Evolutionary conservation across 768 basidiomycete genomes (phyloP), one percentile per base, ranked within the genome.

Genomic region (Trametes cingulata): DNA sequence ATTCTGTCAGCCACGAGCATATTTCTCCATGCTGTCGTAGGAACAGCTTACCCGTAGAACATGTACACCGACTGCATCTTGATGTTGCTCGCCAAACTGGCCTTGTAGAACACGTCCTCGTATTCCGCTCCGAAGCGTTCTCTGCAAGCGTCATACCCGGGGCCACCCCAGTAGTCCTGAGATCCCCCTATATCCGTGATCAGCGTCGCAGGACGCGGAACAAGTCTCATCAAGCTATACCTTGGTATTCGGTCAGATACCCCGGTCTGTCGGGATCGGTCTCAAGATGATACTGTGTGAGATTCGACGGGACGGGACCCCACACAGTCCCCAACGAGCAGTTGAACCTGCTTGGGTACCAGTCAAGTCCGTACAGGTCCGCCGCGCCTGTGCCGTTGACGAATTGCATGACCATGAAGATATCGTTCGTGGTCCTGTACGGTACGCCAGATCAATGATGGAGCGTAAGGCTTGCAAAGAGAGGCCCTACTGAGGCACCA

Each of bases 31-130:
- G 13, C 9, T 14, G 51, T 37, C 37, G 36, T 36, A 27, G 14
- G 35, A 33, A 10, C 29, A 19, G 29, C 60, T 24, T 69, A 88
- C 87, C 88, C 91, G 65, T 85, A 91, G 56, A 91, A 65, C 92
- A 94, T 93, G 73, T 94, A 94, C 61, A 89, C 90, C 67, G 83
- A 92, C 56, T 92, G 85, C 50, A 94, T 67, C 66, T 93, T 94
- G 1, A 85, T 89, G 72, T 93, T 93, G 53, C 82, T 80, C 8
- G 91, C 90, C 88, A 88, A 91, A 45, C 90, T 77, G 53, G 88
- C 77, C 55, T 84, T 79, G 65, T 94, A 85, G 72, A 91, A 93
- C 3, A 93, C 92, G 45, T 85, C 87, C 72, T 85, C 80, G 72
- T 91, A 93, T 64, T 87, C 78, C 0, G 87, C 76, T 2, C 88